Conservation (phyloP, 192 early-diverging fungal genomes). For the Backusella tarrabulga region DNA sequence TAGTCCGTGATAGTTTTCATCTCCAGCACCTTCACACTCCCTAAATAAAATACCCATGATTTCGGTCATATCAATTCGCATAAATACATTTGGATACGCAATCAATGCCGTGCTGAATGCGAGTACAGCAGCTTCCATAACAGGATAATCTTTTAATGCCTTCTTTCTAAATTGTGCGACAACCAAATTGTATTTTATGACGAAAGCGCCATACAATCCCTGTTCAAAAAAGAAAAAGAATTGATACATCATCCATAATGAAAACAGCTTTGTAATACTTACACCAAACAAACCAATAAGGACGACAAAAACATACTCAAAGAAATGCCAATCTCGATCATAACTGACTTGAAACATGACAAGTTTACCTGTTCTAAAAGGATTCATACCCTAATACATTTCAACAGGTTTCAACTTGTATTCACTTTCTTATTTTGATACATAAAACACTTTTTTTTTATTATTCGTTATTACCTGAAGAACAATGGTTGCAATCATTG, state of each 20-base stretch:
- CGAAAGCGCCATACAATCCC: constrained; percentile 79
- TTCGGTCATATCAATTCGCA: constrained; percentile 88
- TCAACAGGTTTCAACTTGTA: background rate
- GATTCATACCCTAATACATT: constrained; percentile 70
- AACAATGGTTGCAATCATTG: constrained; percentile 91
- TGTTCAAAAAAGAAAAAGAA: constrained; percentile 15
- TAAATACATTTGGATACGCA: constrained; percentile 70
- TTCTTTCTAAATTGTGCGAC: constrained; percentile 71
- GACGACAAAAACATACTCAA: constrained; percentile 83
- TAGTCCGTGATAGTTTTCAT: constrained; percentile 59
- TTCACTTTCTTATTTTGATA: background rate
- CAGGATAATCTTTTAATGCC: constrained; percentile 60
- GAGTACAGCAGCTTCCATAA: constrained; percentile 64
- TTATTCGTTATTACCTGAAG: constrained; percentile 55
- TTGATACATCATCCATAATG: background rate
- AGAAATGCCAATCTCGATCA: constrained; percentile 93
- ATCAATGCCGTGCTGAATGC: constrained; percentile 65
- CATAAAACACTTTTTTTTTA: no score
- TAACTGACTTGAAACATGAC: constrained; percentile 96
- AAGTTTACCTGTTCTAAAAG: constrained; percentile 94
- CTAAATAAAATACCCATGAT: constrained; percentile 70
- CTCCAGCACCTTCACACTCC: constrained; percentile 60
- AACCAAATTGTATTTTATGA: constrained; percentile 70
- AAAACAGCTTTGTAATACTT: constrained; percentile 7
- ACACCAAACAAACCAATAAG: constrained; percentile 81